phyloP scores from a whole-genome alignment of 345 rosid species.

The Salix viminalis region DNA sequence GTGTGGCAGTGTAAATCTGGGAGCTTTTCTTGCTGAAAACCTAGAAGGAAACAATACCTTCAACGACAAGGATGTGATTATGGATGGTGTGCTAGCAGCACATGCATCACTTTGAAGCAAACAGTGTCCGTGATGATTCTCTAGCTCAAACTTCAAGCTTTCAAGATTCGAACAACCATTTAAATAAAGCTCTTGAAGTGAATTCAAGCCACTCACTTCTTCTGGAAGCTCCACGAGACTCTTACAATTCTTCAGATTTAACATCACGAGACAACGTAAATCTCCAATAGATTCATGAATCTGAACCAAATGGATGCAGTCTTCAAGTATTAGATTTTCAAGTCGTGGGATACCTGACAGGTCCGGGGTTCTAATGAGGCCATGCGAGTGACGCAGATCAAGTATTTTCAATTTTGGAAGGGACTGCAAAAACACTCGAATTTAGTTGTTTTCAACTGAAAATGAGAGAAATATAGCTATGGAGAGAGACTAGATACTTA shows the following conservation, averaged over 20 bases:
- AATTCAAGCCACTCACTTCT: background rate
- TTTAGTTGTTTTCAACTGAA: background rate
- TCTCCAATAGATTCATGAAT: slow-evolving; percentile 1
- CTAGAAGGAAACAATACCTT: too few relatives aligned
- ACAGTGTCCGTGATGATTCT: background rate
- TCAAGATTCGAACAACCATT: background rate
- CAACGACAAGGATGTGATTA: too few relatives aligned
- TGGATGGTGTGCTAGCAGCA: too few relatives aligned
- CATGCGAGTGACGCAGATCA: background rate
- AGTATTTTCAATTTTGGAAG: background rate
- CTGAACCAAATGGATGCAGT: background rate
- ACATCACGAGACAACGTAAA: background rate
- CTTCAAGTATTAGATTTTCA: background rate
- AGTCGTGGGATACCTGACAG: background rate
- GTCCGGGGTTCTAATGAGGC: background rate
- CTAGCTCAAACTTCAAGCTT: background rate
- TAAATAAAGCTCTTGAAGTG: background rate
- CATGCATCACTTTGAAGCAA: too few relatives aligned
- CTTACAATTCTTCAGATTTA: background rate
- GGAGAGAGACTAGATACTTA: background rate
- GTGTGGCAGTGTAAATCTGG: too few relatives aligned
- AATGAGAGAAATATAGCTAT: too few relatives aligned
- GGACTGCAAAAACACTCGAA: background rate
- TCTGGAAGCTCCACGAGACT: background rate
- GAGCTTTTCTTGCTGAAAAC: too few relatives aligned